A percentile compares a stretch with the other conserved stretches of the same genome.
phyloP scores from a whole-genome alignment of 306 rosid species.

The Vicia sativa region DNA sequence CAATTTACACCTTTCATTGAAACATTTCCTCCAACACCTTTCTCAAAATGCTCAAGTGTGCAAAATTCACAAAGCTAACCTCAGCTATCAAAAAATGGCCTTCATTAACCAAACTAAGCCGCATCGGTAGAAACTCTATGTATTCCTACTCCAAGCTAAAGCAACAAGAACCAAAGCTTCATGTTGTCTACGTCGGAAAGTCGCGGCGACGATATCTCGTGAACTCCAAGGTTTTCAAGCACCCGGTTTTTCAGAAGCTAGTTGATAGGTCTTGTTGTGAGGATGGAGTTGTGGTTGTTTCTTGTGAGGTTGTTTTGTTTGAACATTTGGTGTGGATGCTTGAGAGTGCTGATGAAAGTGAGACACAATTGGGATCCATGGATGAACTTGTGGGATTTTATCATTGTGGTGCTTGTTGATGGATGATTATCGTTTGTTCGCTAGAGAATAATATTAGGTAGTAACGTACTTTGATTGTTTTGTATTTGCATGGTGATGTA shows the following conservation, averaged over 20 bases:
- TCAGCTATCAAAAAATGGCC: conserved; percentile 81
- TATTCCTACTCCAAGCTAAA: conserved; percentile 21
- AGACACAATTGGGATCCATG: conserved; percentile 73
- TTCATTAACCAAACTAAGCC: conserved; percentile 65
- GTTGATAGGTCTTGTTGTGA: conserved; percentile 54
- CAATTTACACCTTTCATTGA: background rate
- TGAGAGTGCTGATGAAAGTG: conserved; percentile 63
- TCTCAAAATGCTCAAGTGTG: conserved; percentile 62
- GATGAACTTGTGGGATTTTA: conserved; percentile 85
- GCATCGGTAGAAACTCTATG: conserved; percentile 46
- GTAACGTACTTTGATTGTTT: conserved; percentile 23
- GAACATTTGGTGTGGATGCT: conserved; percentile 97
- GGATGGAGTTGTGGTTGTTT: conserved; percentile 50
- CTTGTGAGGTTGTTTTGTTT: conserved; percentile 88
- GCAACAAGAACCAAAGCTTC: conserved; percentile 34
- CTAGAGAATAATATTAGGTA: background rate
- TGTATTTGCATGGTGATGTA: background rate
- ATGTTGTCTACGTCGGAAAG: conserved; percentile 75
- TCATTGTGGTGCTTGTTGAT: conserved; percentile 52
- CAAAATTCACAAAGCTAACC: conserved; percentile 79
- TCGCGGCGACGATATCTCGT: conserved; percentile 74
- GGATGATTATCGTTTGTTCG: background rate
- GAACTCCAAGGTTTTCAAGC: conserved; percentile 63
- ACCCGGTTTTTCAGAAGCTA: conserved; percentile 78
- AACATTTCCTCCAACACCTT: conserved; percentile 8